phyloP scores from a whole-genome alignment of 345 rosid species.

The Acer campestre region DNA sequence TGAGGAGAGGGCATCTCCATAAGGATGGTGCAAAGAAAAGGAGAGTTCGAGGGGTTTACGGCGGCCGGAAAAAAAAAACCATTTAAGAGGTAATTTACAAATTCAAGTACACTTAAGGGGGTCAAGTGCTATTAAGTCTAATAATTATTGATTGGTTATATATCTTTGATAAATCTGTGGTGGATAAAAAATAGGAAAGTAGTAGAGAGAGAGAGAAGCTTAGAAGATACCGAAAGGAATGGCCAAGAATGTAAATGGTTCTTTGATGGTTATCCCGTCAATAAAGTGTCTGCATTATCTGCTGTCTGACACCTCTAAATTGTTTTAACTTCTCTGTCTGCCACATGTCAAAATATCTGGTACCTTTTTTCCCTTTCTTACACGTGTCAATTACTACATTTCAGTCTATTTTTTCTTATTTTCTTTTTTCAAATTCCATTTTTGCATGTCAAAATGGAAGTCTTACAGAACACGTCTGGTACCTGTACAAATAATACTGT shows the following conservation, averaged over 20 bases:
- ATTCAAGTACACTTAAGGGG: too few species aligned
- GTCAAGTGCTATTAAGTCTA: too few species aligned
- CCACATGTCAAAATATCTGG: conserved; percentile 21
- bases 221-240: conserved; percentile 20
- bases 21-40: too few species aligned
- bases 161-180: too few species aligned
- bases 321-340: not conserved
- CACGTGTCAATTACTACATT: conserved; percentile 14
- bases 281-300: not conserved
- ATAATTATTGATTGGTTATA: too few species aligned
- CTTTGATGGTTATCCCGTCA: conserved; percentile 11
- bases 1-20: too few species aligned
- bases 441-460: not conserved
- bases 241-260: not conserved
- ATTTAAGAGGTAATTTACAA: too few species aligned
- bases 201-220: not conserved
- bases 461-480: not conserved
- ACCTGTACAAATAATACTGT: too few species aligned
- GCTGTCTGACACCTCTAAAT: conserved; percentile 4
- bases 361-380: not conserved
- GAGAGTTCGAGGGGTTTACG: too few species aligned
- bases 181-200: too few species aligned
- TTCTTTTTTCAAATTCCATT: not conserved
- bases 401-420: too few species aligned
- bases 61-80: too few species aligned